A percentile compares a stretch with the other conserved stretches of the same genome.
Conservation (phyloP, 257 asterid species). For the Jaltomata sinuosa region DNA sequence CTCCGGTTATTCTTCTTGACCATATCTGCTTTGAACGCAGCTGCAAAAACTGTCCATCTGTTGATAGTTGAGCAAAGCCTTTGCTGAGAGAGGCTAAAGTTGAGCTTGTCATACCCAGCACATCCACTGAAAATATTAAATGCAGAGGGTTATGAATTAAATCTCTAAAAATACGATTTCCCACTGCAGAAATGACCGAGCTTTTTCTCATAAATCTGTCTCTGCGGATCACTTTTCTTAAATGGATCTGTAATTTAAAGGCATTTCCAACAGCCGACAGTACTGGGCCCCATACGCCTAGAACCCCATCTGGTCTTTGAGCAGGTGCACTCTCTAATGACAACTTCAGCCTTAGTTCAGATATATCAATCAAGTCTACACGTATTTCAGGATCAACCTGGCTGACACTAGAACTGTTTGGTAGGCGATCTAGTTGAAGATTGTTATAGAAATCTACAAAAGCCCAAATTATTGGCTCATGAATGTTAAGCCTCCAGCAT, state of each 20-base stretch:
- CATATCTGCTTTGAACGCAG: constrained; percentile 96
- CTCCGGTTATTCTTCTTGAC: constrained; percentile 98
- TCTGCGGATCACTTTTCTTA: constrained; percentile 71
- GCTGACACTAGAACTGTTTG: constrained; percentile 57
- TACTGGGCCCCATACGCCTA: constrained; percentile 97
- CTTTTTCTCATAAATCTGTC: constrained; percentile 92
- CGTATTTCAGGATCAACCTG: constrained; percentile 99
- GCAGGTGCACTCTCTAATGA: constrained; percentile 91
- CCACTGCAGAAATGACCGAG: constrained; percentile 62
- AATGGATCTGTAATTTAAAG: constrained; percentile 90
- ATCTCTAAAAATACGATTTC: constrained; percentile 92
- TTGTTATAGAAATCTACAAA: constrained; percentile 69
- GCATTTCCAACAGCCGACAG: constrained; percentile 97
- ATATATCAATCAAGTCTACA: constrained; percentile 86
- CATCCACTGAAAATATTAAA: constrained; percentile 86
- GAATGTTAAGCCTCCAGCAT: constrained; percentile 84
- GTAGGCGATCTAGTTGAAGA: constrained; percentile 76
- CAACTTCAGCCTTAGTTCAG: constrained; percentile 81
- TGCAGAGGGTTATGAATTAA: constrained; percentile 91
- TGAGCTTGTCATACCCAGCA: constrained; percentile 96
- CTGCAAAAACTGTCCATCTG: constrained; percentile 94
- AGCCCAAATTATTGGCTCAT: constrained; percentile 97
- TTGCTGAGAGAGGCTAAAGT: constrained; percentile 95
- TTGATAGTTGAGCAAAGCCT: constrained; percentile 98
- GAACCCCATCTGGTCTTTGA: constrained; percentile 84